Evolutionary conservation across 257 asterid species (phyloP), one percentile per base, ranked within the genome.

Genomic region (Oldenlandia corymbosa): DNA sequence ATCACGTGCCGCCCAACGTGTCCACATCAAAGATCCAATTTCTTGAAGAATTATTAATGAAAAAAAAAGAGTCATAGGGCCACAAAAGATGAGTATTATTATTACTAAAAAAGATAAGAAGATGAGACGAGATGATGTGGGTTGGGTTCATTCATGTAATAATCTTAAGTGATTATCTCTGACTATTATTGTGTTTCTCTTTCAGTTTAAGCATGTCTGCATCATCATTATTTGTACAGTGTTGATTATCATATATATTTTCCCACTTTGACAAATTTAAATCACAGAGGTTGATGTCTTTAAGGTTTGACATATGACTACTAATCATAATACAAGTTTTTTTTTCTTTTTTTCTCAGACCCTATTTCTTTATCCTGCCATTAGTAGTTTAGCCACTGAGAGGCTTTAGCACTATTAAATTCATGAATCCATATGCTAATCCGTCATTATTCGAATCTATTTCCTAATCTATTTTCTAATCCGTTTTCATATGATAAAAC

Each of bases 201-300:
- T 72, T 24, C 31, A 34, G 53, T 60, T 39, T 68, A 76, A 72
- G 78, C 72, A 76, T 72, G 72, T 60, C 67, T 55, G 46, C 5
- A 23, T 12, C 58, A 57, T 60, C 18, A 68, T 68, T 62, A 65
- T 64, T 60, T 20, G 52, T 56, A 13, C 26, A 60, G 1, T 16
- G 52, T 56, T 14, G n/a, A 60, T 0, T 58, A 14, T 54, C 37
- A 58, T 42, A n/a, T n/a, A n/a, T n/a, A n/a, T 51, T 34, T 36
- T 60, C 60, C 42, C 23, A 24, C n/a, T 45, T 46, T 63, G 58
- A 63, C 68, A 3, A 4, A 34, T 34, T 34, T 34, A 47, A 69
- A 17, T 28, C n/a, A 6, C 4, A 45, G 1, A 31, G 31, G 39
- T 54, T 17, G 42, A 10, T 53, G 16, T 52, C 47, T 62, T 62